Evolutionary conservation across 176 grass and related monocot genomes (phyloP), one percentile per base, ranked within the genome.

Genomic region (bread wheat (Triticum aestivum)): DNA sequence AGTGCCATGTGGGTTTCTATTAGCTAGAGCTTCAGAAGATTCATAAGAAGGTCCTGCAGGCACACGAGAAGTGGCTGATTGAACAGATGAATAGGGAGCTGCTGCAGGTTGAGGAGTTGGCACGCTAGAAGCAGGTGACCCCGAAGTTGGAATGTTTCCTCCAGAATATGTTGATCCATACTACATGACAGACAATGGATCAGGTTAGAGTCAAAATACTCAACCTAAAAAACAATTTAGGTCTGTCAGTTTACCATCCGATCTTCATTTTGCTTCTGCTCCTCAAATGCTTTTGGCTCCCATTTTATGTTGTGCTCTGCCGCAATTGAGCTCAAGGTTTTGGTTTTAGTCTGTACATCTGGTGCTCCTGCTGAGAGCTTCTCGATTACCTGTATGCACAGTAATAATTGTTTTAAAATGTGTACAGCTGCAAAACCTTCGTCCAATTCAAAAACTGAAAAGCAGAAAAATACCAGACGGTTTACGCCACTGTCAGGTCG

Each of bases 341-440:
- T 95, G 44, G 90, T 86, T 92, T 96, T 98, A 9, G 86, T 96
- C 61, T 95, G 77, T 51, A 84, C 13, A 89, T 98, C 93, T 84
- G 96, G 96, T 82, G 96, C 86, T 84, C 87, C 92, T 82, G 91
- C 93, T 84, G 96, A 95, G 41, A 98, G 85, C 65, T 98, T 98
- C 82, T 95, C 96, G 21, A 98, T 83, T 63, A 98, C 74, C 96
- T 98, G 86, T 51, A 56, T 73, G 61, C 79, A 89, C 32, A 61
- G 45, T 49, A 49, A 79, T 38, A 81, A 64, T 29, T 84, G 49
- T 13, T n/a, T 54, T 21, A 27, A 58, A 77, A 59, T 29, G 44
- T 12, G 5, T 82, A 83, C 52, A 30, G 34, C 26, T 37, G 66
- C 59, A 79, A 75, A 23, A 23, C 5, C 17, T 82, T 59, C 11